Base-by-base conservation (phyloP, 176 grass and related monocot species). In the Thinopyrum elongatum region DNA sequence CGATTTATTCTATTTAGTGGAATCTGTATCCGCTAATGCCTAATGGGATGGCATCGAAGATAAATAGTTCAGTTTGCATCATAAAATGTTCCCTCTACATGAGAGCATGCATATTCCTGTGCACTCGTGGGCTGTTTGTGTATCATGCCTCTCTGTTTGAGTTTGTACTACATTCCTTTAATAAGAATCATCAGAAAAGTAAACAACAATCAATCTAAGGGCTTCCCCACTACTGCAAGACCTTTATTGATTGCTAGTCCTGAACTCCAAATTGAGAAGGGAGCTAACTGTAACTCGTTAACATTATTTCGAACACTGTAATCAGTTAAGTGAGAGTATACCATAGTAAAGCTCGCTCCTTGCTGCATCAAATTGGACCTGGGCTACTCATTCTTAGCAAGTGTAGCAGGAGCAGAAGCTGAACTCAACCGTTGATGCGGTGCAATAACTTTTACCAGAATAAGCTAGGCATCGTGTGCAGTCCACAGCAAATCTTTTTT, bases 371-470 rank as follows among this genome's bases (percentile, higher is more conserved):
- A 89, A 79, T 55, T 72, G 36, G 79, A 81, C 47, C 4, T 49
- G 72, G 29, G 26, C 34, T 68, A 60, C 69, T 80, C 63, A 15
- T 76, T 53, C 49, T 55, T 70, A 62, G 61, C 62, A 77, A 61
- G 68, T 23, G 25, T 74, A 83, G 33, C 49, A 87, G 29, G 67
- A 11, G 16, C 36, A 31, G 23, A 63, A 84, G 27, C 30, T 51
- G 22, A 70, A 58, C 36, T 39, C 74, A 80, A 61, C 61, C 13
- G 11, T 51, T 80, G 16, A 62, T 30, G 36, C 8, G 14, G 75
- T 84, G 76, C 85, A 69, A 76, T 60, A 70, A 41, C 7, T 63
- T 87, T 91, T 70, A 81, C 81, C 13, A 7, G 47, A 85, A 81
- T 71, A 81, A 82, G 85, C 62, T 76, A 70, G 47, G 47, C 76